Base-by-base conservation (phyloP, 2,329 filamentous ascomycete species). In the Aspergillus fructus region DNA sequence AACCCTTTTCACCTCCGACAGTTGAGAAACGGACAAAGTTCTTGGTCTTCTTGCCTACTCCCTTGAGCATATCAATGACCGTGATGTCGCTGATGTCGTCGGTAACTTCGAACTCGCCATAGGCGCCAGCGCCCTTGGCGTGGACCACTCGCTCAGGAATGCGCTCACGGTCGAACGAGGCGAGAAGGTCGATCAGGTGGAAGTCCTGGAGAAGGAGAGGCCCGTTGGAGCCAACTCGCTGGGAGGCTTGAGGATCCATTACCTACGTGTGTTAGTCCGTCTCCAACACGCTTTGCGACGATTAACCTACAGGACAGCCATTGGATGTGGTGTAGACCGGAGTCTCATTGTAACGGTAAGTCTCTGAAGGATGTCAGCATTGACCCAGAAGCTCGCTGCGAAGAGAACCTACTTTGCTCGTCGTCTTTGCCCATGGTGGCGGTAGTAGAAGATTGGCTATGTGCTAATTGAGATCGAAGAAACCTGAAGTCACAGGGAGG, bases 1-100 rank as follows among this genome's bases (percentile, higher is more conserved):
- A 89, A 6, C 88, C 88, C 57, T 84, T 85, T 72, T 91, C 88
- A 59, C 88, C 88, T 68, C 88, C 88, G 4, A 91, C 89, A 2
- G 89, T 92, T 0, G 88, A 91, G 74, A 92, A 91, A 4, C 89
- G 85, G 43, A 83, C 81, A 1, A 87, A 81, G 60, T 87, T 73
- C 15, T 87, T 84, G 48, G 87, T 90, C 71, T 84, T 84, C 78
- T 90, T 90, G 64, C 88, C 89, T 53, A 84, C 79, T 56, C 83
- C 77, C 66, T 77, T 81, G 62, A 81, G 75, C 66, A 86, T 75
- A 59, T 80, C 76, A 59, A 76, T 67, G 23, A 66, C 67, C n/a
- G 74, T 76, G 49, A 81, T 74, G 51, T 82, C 79, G 54, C 78
- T 77, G 52, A 82, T 79, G 54, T 82, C 78, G 58, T 82, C 73